Percentiles rank a stretch among this genome's conserved stretches.
phyloP scores from a whole-genome alignment of 2,329 filamentous ascomycete species.

The Tolypocladium nubicola region DNA sequence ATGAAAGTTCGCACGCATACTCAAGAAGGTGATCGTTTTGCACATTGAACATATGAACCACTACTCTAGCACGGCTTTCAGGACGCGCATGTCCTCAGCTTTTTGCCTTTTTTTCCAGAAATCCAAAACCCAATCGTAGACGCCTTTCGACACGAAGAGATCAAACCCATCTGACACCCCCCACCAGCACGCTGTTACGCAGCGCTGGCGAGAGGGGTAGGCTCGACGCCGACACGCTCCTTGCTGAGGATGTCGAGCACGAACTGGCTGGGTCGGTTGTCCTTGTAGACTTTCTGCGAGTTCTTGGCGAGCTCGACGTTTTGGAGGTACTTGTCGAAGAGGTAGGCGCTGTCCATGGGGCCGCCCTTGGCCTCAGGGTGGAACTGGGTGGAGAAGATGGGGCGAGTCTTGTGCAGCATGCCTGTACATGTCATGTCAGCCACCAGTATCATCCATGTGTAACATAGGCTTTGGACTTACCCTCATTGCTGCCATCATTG shows the following conservation, averaged over 20 bases:
- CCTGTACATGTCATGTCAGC: conserved; percentile 25
- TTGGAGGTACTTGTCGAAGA: conserved; percentile 94
- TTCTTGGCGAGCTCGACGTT: conserved; percentile 85
- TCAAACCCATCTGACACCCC: neutral
- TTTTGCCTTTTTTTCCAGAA: neutral
- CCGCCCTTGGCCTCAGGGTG: conserved; percentile 97
- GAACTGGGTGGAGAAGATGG: conserved; percentile 98
- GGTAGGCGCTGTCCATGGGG: conserved; percentile 87
- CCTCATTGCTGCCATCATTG: conserved; percentile 96
- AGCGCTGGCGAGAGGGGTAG: conserved; percentile 41
- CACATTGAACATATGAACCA: neutral
- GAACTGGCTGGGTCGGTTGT: conserved; percentile 78
- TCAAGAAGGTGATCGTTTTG: neutral
- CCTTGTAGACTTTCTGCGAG: conserved; percentile 66
- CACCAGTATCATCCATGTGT: neutral
- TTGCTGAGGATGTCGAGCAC: conserved; percentile 86
- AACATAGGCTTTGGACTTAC: conserved; percentile 21
- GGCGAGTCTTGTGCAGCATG: conserved; percentile 90
- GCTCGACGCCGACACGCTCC: conserved; percentile 86
- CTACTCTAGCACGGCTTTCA: neutral
- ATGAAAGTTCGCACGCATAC: neutral
- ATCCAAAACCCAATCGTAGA: neutral
- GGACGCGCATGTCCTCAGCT: neutral
- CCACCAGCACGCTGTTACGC: conserved; percentile 21
- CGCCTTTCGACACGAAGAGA: neutral